phyloP scores from a whole-genome alignment of 2,329 filamentous ascomycete species.

The Aspergillus intermedius region DNA sequence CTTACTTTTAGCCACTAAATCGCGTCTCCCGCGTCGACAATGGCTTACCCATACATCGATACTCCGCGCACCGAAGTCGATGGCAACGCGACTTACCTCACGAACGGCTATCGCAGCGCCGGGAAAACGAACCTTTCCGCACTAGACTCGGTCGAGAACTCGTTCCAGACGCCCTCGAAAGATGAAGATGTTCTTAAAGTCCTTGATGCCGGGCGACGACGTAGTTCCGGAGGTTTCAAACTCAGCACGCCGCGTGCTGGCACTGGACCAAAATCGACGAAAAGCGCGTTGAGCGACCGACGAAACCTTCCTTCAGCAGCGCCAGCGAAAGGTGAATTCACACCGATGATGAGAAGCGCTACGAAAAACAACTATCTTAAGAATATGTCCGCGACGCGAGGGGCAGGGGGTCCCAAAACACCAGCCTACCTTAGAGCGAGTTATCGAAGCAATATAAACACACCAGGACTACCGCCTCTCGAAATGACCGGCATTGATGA shows the following conservation, averaged over 20 bases:
- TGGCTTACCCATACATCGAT: constrained; percentile 67
- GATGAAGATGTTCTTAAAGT: constrained; percentile 70
- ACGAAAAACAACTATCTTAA: constrained; percentile 61
- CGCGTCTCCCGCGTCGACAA: constrained; percentile 34
- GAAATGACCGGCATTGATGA: constrained; percentile 64
- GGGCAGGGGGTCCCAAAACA: constrained; percentile 54
- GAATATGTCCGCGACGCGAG: constrained; percentile 54
- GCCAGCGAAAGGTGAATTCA: constrained; percentile 67
- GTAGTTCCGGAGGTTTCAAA: constrained; percentile 48
- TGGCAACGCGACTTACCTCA: constrained; percentile 77
- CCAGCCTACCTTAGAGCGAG: constrained; percentile 59
- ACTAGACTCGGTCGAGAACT: constrained; percentile 80
- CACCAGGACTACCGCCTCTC: constrained; percentile 66
- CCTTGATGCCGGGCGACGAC: constrained; percentile 57
- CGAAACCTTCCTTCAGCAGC: constrained; percentile 62
- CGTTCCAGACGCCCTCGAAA: constrained; percentile 74
- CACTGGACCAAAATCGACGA: constrained; percentile 41
- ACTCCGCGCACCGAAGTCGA: constrained; percentile 74
- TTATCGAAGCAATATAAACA: constrained; percentile 61
- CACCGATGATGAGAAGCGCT: constrained; percentile 76
- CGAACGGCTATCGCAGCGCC: constrained; percentile 54
- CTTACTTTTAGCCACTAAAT: constrained; percentile 4
- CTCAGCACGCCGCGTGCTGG: constrained; percentile 70
- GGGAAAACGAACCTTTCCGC: constrained; percentile 36
- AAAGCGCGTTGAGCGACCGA: constrained; percentile 57